A percentile compares a stretch with the other conserved stretches of the same genome.
These are phyloP conservation scores for Cucurbita maxima DNA, from an alignment of 306 rosid species.

Conservation along the genomic window DNA sequence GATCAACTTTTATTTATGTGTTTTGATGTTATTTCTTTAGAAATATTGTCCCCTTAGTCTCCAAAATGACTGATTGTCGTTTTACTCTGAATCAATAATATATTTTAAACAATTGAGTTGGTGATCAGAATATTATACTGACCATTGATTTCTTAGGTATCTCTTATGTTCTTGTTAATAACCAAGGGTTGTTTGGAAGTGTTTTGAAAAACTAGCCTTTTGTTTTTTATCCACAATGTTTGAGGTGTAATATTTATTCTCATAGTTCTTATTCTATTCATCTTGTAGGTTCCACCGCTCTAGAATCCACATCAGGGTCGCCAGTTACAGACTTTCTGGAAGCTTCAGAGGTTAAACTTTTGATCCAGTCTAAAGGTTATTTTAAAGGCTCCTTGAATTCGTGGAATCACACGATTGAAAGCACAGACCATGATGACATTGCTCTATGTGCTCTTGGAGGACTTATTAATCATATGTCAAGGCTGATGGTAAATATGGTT, in stretches of 20 bases:
- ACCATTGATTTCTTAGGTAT: background rate
- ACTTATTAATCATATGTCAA: constrained; percentile 62
- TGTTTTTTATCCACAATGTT: background rate
- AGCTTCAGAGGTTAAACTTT: constrained; percentile 44
- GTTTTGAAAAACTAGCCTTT: background rate
- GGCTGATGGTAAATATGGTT: constrained; percentile 61
- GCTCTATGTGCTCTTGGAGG: constrained; percentile 63
- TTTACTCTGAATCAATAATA: background rate
- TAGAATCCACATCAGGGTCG: constrained; percentile 53
- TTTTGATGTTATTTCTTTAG: background rate
- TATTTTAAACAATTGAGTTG: background rate
- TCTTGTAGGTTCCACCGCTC: constrained; percentile 47
- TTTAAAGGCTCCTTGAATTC: constrained; percentile 56
- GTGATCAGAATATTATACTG: background rate
- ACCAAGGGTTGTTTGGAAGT: background rate
- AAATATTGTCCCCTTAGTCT: too few relatives aligned
- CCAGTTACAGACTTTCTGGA: constrained; percentile 28
- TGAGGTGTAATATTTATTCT: background rate
- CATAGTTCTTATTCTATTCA: background rate
- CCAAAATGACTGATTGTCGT: background rate
- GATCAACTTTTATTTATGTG: background rate
- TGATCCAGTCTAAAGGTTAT: constrained; percentile 50
- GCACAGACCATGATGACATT: constrained; percentile 35
- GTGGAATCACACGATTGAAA: constrained; percentile 36
- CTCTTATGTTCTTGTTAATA: background rate